phyloP scores from a whole-genome alignment of 768 basidiomycete species.

The Leucocoprinus sp. region DNA sequence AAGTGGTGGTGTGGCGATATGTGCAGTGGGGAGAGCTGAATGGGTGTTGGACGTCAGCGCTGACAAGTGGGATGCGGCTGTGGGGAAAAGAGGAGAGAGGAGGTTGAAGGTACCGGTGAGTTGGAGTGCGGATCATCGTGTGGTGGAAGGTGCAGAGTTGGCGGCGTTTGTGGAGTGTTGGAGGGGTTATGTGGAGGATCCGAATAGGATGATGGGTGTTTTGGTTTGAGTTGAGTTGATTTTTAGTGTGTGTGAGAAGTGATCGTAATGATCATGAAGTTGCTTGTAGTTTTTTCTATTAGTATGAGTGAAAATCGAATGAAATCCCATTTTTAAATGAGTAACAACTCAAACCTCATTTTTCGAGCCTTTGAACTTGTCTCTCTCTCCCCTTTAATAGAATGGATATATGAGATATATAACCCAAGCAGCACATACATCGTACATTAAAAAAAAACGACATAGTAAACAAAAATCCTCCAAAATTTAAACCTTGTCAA shows the following conservation, averaged over 20 bases:
- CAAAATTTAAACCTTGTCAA: too few relatives aligned
- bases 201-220: constrained; percentile 56
- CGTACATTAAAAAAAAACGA: too few relatives aligned
- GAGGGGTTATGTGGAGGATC: constrained; percentile 72
- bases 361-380: too few relatives aligned
- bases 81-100: constrained; percentile 16
- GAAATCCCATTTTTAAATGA: too few relatives aligned
- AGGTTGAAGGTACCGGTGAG: constrained; percentile 42
- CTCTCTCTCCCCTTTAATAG: too few relatives aligned
- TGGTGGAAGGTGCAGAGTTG: constrained; percentile 84
- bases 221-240: background rate
- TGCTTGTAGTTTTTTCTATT: too few relatives aligned
- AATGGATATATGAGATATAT: too few relatives aligned
- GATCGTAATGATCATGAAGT: too few relatives aligned
- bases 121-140: constrained; percentile 83
- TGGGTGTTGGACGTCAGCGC: constrained; percentile 67
- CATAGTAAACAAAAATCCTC: too few relatives aligned
- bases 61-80: constrained; percentile 18
- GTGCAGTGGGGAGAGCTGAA: constrained; percentile 69
- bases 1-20: constrained; percentile 81
- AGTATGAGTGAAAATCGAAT: too few relatives aligned
- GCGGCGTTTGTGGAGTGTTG: constrained; percentile 84
- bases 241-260: background rate
- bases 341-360: background rate
- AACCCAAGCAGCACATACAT: too few relatives aligned